Conservation (phyloP, 129 eudicot species). For the Smallanthus sonchifolius region DNA sequence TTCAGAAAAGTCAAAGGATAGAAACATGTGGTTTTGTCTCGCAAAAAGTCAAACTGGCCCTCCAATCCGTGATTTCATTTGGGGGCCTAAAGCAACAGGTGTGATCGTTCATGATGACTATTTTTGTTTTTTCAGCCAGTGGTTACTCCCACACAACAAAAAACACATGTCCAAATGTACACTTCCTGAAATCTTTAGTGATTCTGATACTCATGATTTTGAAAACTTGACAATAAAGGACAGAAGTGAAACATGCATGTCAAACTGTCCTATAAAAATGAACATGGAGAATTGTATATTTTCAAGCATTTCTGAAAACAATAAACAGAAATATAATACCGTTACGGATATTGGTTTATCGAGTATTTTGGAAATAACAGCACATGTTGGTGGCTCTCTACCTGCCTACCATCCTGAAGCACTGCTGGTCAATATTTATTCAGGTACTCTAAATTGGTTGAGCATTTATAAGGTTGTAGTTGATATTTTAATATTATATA, state of each 20-base stretch:
- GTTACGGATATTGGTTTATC: slow-evolving; percentile 28
- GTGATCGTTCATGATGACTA: slow-evolving; percentile 63
- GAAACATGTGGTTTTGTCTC: slow-evolving; percentile 67
- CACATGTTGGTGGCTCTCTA: slow-evolving; percentile 63
- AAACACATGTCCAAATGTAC: slow-evolving; percentile 24
- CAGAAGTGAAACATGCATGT: slow-evolving; percentile 14
- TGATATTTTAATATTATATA: not conserved
- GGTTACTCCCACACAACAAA: slow-evolving; percentile 31
- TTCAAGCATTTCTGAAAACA: slow-evolving; percentile 31
- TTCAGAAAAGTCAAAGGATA: slow-evolving; percentile 33
- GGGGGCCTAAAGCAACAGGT: slow-evolving; percentile 72
- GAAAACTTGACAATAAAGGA: slow-evolving; percentile 30
- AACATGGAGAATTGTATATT: slow-evolving; percentile 30
- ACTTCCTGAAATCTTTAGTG: slow-evolving; percentile 30
- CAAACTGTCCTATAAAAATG: slow-evolving; percentile 30
- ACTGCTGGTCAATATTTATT: slow-evolving; percentile 56
- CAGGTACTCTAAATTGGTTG: slow-evolving; percentile 51
- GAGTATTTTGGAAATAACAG: slow-evolving; percentile 56
- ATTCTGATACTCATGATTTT: slow-evolving; percentile 31
- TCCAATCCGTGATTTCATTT: slow-evolving; percentile 51
- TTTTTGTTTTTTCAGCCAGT: slow-evolving; percentile 64
- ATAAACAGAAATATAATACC: slow-evolving; percentile 20
- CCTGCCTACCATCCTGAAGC: slow-evolving; percentile 84
- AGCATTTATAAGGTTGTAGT: not conserved
- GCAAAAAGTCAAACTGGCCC: slow-evolving; percentile 47